Conservation (phyloP, 2,329 filamentous ascomycete species). For the Phoma sp. region DNA sequence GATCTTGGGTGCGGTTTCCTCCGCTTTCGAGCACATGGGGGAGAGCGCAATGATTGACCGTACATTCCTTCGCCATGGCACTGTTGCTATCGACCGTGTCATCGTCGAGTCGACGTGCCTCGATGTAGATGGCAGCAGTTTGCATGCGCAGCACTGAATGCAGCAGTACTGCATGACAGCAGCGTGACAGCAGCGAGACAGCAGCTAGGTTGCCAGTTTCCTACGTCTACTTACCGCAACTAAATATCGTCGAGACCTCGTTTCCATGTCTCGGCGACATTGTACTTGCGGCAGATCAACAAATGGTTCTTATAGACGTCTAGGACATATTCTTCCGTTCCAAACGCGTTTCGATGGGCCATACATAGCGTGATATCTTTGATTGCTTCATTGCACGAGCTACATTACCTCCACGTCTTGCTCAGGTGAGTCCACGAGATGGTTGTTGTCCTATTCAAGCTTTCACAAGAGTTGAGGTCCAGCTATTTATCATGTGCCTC, state of each 20-base stretch:
- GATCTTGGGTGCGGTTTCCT: slow-evolving; percentile 67
- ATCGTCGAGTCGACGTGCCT: slow-evolving; percentile 11
- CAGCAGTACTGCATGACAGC: too few relatives aligned
- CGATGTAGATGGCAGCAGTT: slow-evolving; percentile 15
- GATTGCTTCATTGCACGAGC: too few relatives aligned
- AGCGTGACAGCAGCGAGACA: too few relatives aligned
- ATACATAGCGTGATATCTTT: too few relatives aligned
- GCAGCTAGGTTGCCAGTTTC: not conserved
- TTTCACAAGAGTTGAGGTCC: not conserved
- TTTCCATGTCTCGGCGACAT: slow-evolving; percentile 22
- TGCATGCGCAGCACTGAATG: too few relatives aligned
- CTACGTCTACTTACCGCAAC: slow-evolving; percentile 9
- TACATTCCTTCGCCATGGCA: slow-evolving; percentile 49
- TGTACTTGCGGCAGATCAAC: slow-evolving; percentile 21
- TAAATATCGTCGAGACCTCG: slow-evolving; percentile 23
- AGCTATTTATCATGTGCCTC: not conserved
- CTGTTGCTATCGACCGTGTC: slow-evolving; percentile 17
- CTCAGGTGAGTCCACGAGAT: too few relatives aligned
- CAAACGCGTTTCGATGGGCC: slow-evolving; percentile 21
- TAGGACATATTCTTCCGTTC: slow-evolving; percentile 15
- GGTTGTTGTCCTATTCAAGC: too few relatives aligned
- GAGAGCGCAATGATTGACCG: slow-evolving; percentile 67
- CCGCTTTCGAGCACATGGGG: slow-evolving; percentile 55
- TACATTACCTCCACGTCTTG: too few relatives aligned
- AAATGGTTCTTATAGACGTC: slow-evolving; percentile 20